phyloP scores from a whole-genome alignment of 768 basidiomycete species.

The Leccinum pellstonianum region DNA sequence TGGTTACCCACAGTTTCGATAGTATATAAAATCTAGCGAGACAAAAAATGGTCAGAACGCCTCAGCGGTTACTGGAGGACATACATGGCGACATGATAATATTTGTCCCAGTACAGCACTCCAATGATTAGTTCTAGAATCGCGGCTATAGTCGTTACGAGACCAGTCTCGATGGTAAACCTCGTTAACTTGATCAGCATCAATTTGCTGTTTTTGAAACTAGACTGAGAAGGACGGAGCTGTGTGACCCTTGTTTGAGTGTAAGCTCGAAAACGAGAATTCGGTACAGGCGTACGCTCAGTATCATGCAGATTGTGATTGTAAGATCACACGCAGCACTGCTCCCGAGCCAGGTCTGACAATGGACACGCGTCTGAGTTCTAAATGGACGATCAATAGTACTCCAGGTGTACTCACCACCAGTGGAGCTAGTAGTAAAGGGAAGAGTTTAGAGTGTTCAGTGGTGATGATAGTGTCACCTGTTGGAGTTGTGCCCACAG shows the following conservation, averaged over 20 bases:
- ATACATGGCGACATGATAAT: constrained; percentile 14
- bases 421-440: too few species aligned
- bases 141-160: constrained; percentile 13
- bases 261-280: neutral
- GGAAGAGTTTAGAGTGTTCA: neutral
- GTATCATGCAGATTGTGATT: constrained; percentile 22
- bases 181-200: constrained; percentile 7
- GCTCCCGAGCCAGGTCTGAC: constrained; percentile 24
- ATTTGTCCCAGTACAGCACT: neutral
- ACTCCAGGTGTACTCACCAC: constrained; percentile 2
- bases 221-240: neutral
- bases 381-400: neutral
- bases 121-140: constrained; percentile 13
- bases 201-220: neutral
- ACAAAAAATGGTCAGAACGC: neutral
- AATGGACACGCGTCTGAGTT: neutral
- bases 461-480: neutral
- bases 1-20: constrained; percentile 9
- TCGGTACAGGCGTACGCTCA: neutral
- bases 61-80: neutral
- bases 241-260: neutral
- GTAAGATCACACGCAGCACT: constrained; percentile 16
- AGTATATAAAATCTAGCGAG: neutral
- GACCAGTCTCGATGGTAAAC: constrained; percentile 17
- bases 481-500: too few species aligned